Evolutionary conservation across 2,329 filamentous ascomycete genomes (phyloP).

Genomic region (Cryphonectria nitschkei): DNA sequence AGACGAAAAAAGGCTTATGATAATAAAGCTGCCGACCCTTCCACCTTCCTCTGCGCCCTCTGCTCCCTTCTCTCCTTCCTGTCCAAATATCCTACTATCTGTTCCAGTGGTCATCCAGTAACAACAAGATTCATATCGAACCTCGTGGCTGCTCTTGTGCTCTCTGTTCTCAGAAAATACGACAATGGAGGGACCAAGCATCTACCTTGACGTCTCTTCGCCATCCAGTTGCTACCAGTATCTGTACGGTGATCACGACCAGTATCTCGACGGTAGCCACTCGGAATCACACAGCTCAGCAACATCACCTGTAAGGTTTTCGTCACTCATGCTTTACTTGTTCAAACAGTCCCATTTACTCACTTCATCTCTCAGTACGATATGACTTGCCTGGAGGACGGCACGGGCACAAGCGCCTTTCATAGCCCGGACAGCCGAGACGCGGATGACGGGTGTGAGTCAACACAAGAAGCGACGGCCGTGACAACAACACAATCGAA

Average conservation of each 20-base stretch:
- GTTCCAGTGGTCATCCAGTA: not conserved
- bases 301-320: conserved; percentile 41
- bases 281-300: conserved; percentile 45
- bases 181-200: conserved; percentile 40
- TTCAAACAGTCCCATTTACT: conserved; percentile 20
- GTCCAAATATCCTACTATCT: conserved; percentile 11
- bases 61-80: not conserved
- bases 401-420: conserved; percentile 30
- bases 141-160: not conserved
- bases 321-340: not conserved
- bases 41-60: not conserved
- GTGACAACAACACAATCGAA: conserved; percentile 38
- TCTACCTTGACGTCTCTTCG: conserved; percentile 39
- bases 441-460: conserved; percentile 24
- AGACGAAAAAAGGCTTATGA: conserved; percentile 9
- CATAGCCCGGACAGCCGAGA: conserved; percentile 32
- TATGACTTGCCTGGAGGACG: conserved; percentile 34
- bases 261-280: conserved; percentile 40
- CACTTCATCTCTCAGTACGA: conserved; percentile 39
- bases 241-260: conserved; percentile 42
- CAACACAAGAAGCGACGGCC: conserved; percentile 27
- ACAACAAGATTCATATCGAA: conserved; percentile 16
- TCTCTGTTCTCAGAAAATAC: not conserved
- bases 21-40: conserved; percentile 18
- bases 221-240: conserved; percentile 40